phyloP scores from a whole-genome alignment of 768 basidiomycete genomes.

The Tulasnella sp. region DNA sequence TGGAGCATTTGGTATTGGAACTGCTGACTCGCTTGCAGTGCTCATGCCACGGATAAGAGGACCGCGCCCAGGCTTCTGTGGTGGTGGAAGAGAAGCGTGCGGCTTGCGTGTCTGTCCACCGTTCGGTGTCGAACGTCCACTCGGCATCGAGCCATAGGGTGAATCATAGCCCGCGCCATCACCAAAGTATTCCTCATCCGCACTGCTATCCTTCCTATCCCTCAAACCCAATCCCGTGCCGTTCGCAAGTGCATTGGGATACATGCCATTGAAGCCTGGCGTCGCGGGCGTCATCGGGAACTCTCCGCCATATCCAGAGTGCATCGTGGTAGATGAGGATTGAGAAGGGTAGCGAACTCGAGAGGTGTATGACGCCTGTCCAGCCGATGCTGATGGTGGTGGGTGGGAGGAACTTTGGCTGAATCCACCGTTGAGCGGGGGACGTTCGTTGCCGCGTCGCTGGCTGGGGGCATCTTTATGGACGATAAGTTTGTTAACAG shows the following conservation, averaged over 20 bases:
- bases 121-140: constrained; percentile 11
- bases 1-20: background rate
- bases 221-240: background rate
- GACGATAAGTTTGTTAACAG: constrained; percentile 79
- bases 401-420: background rate
- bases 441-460: background rate
- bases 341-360: background rate
- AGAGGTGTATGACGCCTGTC: background rate
- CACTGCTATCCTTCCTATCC: background rate
- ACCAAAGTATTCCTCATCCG: constrained; percentile 10
- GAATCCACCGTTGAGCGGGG: background rate
- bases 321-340: background rate
- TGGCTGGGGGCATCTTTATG: constrained; percentile 30
- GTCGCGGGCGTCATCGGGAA: constrained; percentile 11
- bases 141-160: constrained; percentile 4
- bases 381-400: background rate
- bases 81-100: background rate
- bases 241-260: background rate
- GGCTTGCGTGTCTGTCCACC: background rate
- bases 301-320: constrained; percentile 1
- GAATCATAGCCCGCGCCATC: constrained; percentile 9
- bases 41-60: constrained; percentile 5
- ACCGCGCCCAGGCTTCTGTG: background rate
- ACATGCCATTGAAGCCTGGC: background rate
- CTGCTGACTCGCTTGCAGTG: background rate